Conservation (phyloP, 2,329 filamentous ascomycete genomes). For the Ophiocordyceps camponoti-leonardi region DNA sequence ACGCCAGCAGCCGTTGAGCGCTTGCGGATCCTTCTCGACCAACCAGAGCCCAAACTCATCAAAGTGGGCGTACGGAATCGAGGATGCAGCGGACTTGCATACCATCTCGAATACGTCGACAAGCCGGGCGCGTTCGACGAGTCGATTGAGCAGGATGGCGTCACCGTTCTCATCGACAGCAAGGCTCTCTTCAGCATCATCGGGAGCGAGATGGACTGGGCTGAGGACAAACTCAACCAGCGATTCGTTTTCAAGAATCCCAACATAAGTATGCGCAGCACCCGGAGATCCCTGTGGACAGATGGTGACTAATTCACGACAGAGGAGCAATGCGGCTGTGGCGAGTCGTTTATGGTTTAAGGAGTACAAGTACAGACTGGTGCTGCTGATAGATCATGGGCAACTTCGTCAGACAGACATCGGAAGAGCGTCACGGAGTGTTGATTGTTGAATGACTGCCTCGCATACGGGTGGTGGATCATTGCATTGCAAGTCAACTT, state of each 20-base stretch:
- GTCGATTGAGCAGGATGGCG: slow-evolving; percentile 84
- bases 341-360: slow-evolving; percentile 85
- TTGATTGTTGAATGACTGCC: too few relatives aligned
- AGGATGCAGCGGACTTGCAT: slow-evolving; percentile 84
- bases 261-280: slow-evolving; percentile 67
- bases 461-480: neutral
- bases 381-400: neutral
- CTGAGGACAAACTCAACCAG: slow-evolving; percentile 85
- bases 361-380: neutral
- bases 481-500: neutral
- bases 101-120: slow-evolving; percentile 90
- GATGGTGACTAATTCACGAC: slow-evolving; percentile 2
- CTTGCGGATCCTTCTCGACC: slow-evolving; percentile 57
- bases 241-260: slow-evolving; percentile 92
- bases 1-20: slow-evolving; percentile 67
- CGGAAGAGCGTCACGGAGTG: too few relatives aligned
- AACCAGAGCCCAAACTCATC: slow-evolving; percentile 83
- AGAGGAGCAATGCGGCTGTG: slow-evolving; percentile 94
- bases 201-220: slow-evolving; percentile 97
- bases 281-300: neutral
- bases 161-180: slow-evolving; percentile 90
- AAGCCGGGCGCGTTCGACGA: slow-evolving; percentile 81
- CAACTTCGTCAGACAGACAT: neutral
- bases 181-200: slow-evolving; percentile 97
- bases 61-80: slow-evolving; percentile 87